Conservation (phyloP, 1,284 basidiomycete species). For the Ustilago hordei region DNA sequence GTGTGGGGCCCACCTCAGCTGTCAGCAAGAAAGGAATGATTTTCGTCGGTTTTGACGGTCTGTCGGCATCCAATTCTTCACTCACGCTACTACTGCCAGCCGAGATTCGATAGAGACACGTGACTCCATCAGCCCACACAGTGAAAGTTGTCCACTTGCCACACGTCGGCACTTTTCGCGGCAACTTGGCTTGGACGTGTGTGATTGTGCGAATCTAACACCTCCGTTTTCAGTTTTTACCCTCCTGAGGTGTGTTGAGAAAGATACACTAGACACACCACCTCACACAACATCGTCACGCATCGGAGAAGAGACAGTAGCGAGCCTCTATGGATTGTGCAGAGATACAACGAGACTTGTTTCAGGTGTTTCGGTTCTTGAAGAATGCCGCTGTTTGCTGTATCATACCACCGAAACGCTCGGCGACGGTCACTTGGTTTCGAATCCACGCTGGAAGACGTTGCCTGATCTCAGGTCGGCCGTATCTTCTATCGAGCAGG, state of each 20-base stretch:
- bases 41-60: conserved; percentile 38
- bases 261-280: not conserved
- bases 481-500: conserved; percentile 63
- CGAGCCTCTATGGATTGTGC: not conserved
- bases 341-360: not conserved
- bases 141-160: conserved; percentile 1
- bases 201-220: not conserved
- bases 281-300: not conserved
- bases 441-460: conserved; percentile 75
- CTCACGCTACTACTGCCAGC: too few species aligned
- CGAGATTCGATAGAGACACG: not conserved
- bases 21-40: conserved; percentile 1
- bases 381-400: conserved; percentile 73
- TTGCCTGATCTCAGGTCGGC: conserved; percentile 52
- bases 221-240: not conserved
- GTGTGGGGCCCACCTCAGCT: conserved; percentile 33
- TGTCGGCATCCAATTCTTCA: not conserved
- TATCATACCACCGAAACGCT: conserved; percentile 81
- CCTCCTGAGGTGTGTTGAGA: not conserved
- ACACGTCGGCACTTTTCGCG: conserved; percentile 9
- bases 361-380: conserved; percentile 26
- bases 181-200: not conserved
- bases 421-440: conserved; percentile 75
- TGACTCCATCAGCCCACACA: too few species aligned
- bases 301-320: not conserved